Evolutionary conservation across 2,329 filamentous ascomycete genomes (phyloP), one percentile per base, ranked within the genome.

Genomic region (Alternaria longipes): DNA sequence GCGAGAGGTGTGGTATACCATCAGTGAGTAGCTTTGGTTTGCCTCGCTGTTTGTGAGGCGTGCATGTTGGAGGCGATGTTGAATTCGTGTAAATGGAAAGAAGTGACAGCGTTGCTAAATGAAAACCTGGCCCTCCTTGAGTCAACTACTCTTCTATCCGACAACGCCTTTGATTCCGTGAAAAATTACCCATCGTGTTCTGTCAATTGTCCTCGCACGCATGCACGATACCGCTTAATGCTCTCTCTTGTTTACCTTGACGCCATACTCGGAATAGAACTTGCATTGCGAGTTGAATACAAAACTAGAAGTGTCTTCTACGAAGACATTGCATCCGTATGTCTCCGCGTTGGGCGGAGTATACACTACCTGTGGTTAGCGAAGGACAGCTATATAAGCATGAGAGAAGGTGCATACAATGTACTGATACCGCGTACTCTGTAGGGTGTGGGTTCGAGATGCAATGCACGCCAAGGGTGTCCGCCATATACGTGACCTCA

Each of bases 311-410:
- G 92, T 96, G 69, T 84, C 84, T 65, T 89, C 86, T 72, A 94
- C 87, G 78, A 94, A 97, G 74, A 94, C 88, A 72, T 92, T 86
- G 78, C 92, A 97, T 24, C 94, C 94, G 62, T 88, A 87, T 60
- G 87, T 90, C 38, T 92, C 92, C 38, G 94, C 93, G 72, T 97
- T 96, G 3, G 94, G 94, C 36, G 94, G 94, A 14, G 92, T 94
- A 75, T 95, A 95, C 62, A 96, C 84, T 85, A 61, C 14, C 40
- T 14, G 7, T 38, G 0, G 9, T 70, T 20, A 69, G 54, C 22
- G 16, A 20, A 4, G n/a, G 18, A 45, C 38, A 42, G 5, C 32
- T 9, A 59, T 6, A 16, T 34, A 14, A 5, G 50, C 24, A 81
- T 14, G n/a, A 30, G 26, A 20, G 2, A 24, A n/a, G 18, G 20